Base-by-base conservation (phyloP, 352 stramenopile species). In the Pythium monospermum region DNA sequence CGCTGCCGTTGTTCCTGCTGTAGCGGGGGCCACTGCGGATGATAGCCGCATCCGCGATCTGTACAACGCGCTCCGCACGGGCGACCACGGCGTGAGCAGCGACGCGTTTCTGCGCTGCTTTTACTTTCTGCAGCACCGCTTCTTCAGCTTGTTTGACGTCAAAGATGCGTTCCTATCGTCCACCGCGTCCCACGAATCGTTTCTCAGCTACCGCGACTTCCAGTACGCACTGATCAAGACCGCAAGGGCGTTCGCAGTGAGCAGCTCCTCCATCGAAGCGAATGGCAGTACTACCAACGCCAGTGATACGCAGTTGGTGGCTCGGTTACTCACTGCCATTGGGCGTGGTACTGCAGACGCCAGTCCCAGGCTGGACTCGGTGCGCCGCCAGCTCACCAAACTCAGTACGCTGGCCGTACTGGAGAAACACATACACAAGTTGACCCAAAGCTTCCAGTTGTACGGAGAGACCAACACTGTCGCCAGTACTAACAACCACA, bases 131-230 rank as follows among this genome's bases (percentile, higher is more conserved):
- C 79, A 90, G 61, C 70, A 84, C 35, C 50, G 57, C 8, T 43
- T 54, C 19, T 90, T 90, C 32, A 87, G 64, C 21, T 47, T 90
- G 10, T 80, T 87, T 13, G 79, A 90, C 33, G 66, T 68, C 8
- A 83, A 80, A 38, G 68, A 84, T 31, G 73, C 76, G 8, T 87
- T 85, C 23, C 64, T 65, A 6, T 77, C 72, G 12, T 85, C 78
- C 23, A 76, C 68, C 23, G 71, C 66, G 1, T 58, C 62, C 2
- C 77, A 63, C 28, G 71, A 85, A 36, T 60, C 57, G 19, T 83
- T 64, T 28, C 42, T 87, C 10, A 66, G 53, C 33, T 83, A 82
- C 43, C 71, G 69, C 18, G 73, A 83, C 23, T 85, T 87, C 52
- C 73, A 85, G 63, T 59, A 76, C 40, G 69, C 63, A n/a, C 40